Conservation (phyloP, 805 yeast genomes). For the Starmerella powellii region DNA sequence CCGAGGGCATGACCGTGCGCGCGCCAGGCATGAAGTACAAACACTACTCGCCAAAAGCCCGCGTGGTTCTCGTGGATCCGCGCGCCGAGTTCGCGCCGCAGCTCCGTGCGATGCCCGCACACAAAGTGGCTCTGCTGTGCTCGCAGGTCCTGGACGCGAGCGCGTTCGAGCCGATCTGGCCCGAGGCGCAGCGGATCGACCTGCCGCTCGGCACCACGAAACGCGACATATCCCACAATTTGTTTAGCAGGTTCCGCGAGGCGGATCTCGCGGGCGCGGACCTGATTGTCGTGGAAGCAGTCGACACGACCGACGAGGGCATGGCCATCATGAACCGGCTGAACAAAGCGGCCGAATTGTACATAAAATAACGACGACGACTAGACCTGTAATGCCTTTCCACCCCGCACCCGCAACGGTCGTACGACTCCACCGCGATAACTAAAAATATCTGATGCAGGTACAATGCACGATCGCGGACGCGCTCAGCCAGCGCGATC, state of each 20-base stretch:
- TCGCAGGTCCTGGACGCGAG: slow-evolving; percentile 26
- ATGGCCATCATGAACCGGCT: slow-evolving; percentile 90
- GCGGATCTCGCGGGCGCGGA: slow-evolving; percentile 62
- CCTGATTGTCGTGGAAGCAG: slow-evolving; percentile 72
- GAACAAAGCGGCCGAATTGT: slow-evolving; percentile 55
- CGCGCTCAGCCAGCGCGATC: too few relatives aligned
- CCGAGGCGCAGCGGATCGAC: slow-evolving; percentile 11
- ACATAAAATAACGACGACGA: not conserved
- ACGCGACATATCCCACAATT: slow-evolving; percentile 55
- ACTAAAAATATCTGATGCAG: too few relatives aligned
- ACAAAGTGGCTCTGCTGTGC: slow-evolving; percentile 39
- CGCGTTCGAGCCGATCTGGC: slow-evolving; percentile 7
- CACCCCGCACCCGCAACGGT: not conserved
- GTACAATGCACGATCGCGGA: too few relatives aligned
- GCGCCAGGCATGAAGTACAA: slow-evolving; percentile 98
- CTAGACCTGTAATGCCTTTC: not conserved
- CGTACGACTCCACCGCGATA: too few relatives aligned
- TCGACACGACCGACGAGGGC: slow-evolving; percentile 66
- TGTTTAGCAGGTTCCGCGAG: slow-evolving; percentile 61
- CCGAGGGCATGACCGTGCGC: slow-evolving; percentile 48
- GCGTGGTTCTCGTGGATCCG: slow-evolving; percentile 53
- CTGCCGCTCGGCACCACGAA: slow-evolving; percentile 38
- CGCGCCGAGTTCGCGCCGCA: slow-evolving; percentile 29
- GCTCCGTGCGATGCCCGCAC: not conserved
- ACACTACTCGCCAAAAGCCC: slow-evolving; percentile 86